Evolutionary conservation across 306 rosid species (phyloP).

Genomic region (Rosa lucieae): DNA sequence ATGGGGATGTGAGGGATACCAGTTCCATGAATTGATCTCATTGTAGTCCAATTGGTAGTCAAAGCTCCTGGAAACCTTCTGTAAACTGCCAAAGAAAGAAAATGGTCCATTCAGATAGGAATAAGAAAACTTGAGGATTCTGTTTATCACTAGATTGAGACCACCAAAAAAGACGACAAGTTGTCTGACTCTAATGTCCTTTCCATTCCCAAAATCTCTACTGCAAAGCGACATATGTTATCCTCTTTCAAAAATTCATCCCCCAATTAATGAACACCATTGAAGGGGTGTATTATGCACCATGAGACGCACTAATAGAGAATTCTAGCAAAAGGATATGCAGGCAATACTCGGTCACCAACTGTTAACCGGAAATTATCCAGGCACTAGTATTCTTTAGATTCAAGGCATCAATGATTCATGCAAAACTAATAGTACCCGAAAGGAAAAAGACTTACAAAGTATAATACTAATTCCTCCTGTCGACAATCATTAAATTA

Average conservation of each 20-base stretch:
- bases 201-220: too few species aligned
- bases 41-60: slow-evolving; percentile 37
- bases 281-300: not conserved
- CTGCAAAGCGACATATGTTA: not conserved
- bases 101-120: not conserved
- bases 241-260: not conserved
- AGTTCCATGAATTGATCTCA: slow-evolving; percentile 64
- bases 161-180: too few species aligned
- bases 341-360: not conserved
- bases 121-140: not conserved
- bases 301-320: not conserved
- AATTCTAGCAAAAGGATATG: not conserved
- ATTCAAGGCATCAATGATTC: not conserved
- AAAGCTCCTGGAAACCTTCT: slow-evolving; percentile 52
- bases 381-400: not conserved
- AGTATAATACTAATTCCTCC: not conserved
- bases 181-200: too few species aligned
- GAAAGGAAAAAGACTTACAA: not conserved
- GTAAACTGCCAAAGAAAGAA: slow-evolving; percentile 27
- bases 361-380: not conserved
- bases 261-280: not conserved
- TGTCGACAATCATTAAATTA: not conserved
- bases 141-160: too few species aligned
- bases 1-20: too few species aligned
- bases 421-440: not conserved